These are phyloP conservation scores for Crithidia bombi DNA, from an alignment of 208 protist species.

Conservation along the genomic window DNA sequence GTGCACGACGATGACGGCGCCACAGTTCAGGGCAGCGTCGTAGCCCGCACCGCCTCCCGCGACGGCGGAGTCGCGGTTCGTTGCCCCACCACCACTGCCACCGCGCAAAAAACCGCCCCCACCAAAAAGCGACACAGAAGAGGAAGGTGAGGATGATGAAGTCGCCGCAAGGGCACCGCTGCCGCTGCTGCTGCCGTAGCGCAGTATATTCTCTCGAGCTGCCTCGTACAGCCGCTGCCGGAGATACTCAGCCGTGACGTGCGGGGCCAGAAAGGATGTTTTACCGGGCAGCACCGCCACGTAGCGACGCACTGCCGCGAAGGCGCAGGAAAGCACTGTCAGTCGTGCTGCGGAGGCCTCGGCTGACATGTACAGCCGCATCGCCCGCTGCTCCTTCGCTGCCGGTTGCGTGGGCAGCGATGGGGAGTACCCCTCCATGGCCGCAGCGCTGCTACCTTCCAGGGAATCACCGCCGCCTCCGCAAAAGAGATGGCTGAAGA, in stretches of 20 bases:
- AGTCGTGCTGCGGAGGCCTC: slow-evolving; percentile 64
- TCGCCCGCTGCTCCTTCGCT: slow-evolving; percentile 20
- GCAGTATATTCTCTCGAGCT: slow-evolving; percentile 9
- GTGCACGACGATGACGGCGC: slow-evolving; percentile 81
- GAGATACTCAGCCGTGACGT: slow-evolving; percentile 78
- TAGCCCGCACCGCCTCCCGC: slow-evolving; percentile 22
- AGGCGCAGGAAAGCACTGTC: slow-evolving; percentile 64
- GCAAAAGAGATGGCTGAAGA: slow-evolving; percentile 74
- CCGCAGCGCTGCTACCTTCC: slow-evolving; percentile 13
- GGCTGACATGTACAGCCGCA: slow-evolving; percentile 53
- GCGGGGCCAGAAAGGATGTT: slow-evolving; percentile 49
- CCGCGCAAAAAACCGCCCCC: not conserved
- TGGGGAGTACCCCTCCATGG: slow-evolving; percentile 13
- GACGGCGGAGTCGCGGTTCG: not conserved
- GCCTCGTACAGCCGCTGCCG: slow-evolving; percentile 52
- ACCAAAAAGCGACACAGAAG: not conserved
- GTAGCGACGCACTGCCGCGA: slow-evolving; percentile 76
- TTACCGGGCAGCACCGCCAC: slow-evolving; percentile 37
- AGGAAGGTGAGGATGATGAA: not conserved
- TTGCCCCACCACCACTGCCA: too few species aligned
- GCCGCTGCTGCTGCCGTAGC: slow-evolving; percentile 17
- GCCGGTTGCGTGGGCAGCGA: not conserved
- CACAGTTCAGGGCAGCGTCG: slow-evolving; percentile 79
- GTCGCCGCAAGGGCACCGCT: not conserved
- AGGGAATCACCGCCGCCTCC: slow-evolving; percentile 25